Base-by-base conservation (phyloP, 176 grass and related monocot genomes). In the Oryza rufipogon region DNA sequence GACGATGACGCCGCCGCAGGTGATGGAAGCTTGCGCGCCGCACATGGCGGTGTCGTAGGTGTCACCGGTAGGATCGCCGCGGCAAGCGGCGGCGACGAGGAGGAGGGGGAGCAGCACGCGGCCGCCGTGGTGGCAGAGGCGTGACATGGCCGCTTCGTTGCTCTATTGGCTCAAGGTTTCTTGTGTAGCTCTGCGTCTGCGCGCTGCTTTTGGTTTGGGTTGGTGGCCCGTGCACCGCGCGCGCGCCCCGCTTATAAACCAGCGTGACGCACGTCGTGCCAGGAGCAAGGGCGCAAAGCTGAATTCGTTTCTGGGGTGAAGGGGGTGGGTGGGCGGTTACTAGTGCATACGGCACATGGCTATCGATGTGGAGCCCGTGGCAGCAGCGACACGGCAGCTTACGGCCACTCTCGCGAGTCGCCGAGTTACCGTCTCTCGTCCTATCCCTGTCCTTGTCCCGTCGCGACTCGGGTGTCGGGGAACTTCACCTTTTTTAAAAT, bases 1-100 rank as follows among this genome's bases (percentile, higher is more conserved):
- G 63, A 92, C 81, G 79, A 7, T 60, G 15, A 92, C 80, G 64
- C 3, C 1, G 66, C 90, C 87, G 84, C 90, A 92, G 69, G 13
- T n/a, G 87, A 10, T 11, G 58, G n/a, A 23, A 36, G 19, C 79
- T 47, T 22, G 33, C 58, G n/a, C 7, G 4, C 61, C 65, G 84
- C 88, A 90, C 34, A 13, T 30, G 13, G 61, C 32, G 25, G 4
- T 9, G 3, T 13, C 38, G 73, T 66, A 73, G 9, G 34, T 22
- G 51, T 22, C 66, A 20, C 51, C 34, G 69, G 44, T 66, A 0
- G 58, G 26, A 13, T 32, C 36, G 12, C 65, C 80, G 11, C 28
- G 1, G 79, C 38, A 68, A 13, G 61, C 19, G 19, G 28, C 58
- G 13, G 28, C 66, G 14, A 54, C 14, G 71, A 72, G 6, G 73